Base-by-base conservation (phyloP, 2,329 filamentous ascomycete genomes). In the Aureobasidium sp. region DNA sequence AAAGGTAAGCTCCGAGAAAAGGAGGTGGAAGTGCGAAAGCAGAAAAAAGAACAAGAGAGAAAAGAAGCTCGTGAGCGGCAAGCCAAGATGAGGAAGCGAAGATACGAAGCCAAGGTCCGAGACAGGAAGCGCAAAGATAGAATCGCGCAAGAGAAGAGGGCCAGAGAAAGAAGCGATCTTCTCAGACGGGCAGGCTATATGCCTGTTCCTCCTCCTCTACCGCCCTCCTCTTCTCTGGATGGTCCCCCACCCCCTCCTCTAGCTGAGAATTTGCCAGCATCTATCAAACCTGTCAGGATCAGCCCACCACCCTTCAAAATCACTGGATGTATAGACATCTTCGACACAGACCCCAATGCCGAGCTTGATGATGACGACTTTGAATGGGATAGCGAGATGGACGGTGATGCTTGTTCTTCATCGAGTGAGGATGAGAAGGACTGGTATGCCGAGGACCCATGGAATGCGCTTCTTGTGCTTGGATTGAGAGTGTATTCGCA, bases 381-480 rank as follows among this genome's bases (percentile, higher is more conserved):
- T 48, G 66, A 68, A 22, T 72, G 70, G 69, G 68, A 73, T 47
- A 67, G 67, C 17, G 70, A 73, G 3, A 68, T 72, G 39, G 58
- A 62, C 17, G 45, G 45, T 12, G 49, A 60, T 25, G 55, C 34
- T 14, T 53, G 15, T 34, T 27, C 44, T 31, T 41, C 42, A 8
- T 39, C 36, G 17, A 62, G 67, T 20, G 63, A 62, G 25, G 31
- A 56, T 3, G 62, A 64, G 17, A 47, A 44, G 4, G 76, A 77
- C 31, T 75, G 79, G 39, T 78, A 80, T 58, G 75, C 74, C 45
- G 73, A 75, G 20, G 79, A 81, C 64, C 82, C 82, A 0, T 86
- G 84, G 84, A 84, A 85, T 67, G 84, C 84, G 0, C 77, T 85
- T 0, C 84, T 82, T 64, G 66, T 86, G 17, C 78, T 86, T 5